phyloP scores from a whole-genome alignment of 225 moss, liverwort and hornwort genomes.

The Rhytidiadelphus loreus region DNA sequence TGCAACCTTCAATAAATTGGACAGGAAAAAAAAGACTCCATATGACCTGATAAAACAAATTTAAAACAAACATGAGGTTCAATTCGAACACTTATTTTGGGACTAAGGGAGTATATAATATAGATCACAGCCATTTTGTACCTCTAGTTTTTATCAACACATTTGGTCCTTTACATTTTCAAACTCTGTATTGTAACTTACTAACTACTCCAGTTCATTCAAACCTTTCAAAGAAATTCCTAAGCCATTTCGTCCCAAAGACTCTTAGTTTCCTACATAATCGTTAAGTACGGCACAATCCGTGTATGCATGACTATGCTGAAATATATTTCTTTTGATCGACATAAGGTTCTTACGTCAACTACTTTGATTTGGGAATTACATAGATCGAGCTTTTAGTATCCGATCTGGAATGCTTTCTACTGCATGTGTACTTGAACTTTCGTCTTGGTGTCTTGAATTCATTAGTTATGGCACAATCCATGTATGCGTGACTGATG shows the following conservation, averaged over 20 bases:
- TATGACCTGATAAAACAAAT: background rate
- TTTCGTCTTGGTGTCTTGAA: background rate
- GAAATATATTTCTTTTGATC: background rate
- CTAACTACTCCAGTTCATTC: background rate
- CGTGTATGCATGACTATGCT: background rate
- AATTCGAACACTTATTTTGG: background rate
- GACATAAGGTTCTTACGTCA: background rate
- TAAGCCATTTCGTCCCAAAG: background rate
- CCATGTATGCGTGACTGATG: background rate
- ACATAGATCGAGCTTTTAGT: no score
- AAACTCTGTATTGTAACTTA: background rate
- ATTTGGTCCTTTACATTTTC: background rate
- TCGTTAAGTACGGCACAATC: background rate
- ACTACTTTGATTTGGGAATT: background rate
- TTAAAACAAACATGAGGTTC: background rate
- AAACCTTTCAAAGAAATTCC: background rate
- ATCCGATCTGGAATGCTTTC: background rate
- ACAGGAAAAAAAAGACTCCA: background rate
- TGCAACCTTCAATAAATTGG: background rate
- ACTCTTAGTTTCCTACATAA: background rate
- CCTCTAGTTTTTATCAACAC: background rate
- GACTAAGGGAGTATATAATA: background rate
- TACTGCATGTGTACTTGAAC: background rate
- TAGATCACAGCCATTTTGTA: background rate
- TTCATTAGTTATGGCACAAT: background rate